Evolutionary conservation across 768 basidiomycete species (phyloP), one percentile per base, ranked within the genome.

Genomic region (Collybiopsis confluens): DNA sequence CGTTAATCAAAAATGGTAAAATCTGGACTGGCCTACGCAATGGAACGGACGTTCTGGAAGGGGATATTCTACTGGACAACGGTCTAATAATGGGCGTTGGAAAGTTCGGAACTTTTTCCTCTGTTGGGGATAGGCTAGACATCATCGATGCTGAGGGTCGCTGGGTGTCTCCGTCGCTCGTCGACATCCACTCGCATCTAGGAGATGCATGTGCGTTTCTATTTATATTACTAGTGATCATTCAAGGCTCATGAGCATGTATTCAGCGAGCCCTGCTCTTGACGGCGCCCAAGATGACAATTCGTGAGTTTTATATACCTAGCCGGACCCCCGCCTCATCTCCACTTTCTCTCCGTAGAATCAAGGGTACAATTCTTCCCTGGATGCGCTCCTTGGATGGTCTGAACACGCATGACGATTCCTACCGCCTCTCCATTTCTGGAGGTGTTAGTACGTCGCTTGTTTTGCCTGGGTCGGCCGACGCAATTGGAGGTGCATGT

Each of bases 361-460:
- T 44, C 41, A 73, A 73, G 26, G 75, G 74, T 1, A 65, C 73
- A 2, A 65, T 69, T 16, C 61, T 71, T 45, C 78, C 78, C 9
- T 86, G 82, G 82, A 72, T 91, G 43, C 78, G 88, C 13, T 79
- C 81, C 36, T 65, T 90, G 9, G 89, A 92, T 58, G 86, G 79
- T 2, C 70, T 91, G 49, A 90, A 91, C 61, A 88, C 86, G 0
- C 88, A 86, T 59, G 88, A 91, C 63, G 78, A 81, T 2, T 78
- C 86, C 0, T 89, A 83, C 67, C 65, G 64, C 18, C 73, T 86
- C 1, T 78, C 83, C 33, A 77, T 86, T 50, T 73, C 89, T 0
- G 88, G 90, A 8, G 90, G 90, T n/a, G 74, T 91, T n/a, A 90
- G 89, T 2, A 88, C 85, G 0, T 76, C 83, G 11, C 75, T 89